Evolutionary conservation across 495 filamentous ascomycete genomes (phyloP).

Genomic region (Pseudevernia furfuracea): DNA sequence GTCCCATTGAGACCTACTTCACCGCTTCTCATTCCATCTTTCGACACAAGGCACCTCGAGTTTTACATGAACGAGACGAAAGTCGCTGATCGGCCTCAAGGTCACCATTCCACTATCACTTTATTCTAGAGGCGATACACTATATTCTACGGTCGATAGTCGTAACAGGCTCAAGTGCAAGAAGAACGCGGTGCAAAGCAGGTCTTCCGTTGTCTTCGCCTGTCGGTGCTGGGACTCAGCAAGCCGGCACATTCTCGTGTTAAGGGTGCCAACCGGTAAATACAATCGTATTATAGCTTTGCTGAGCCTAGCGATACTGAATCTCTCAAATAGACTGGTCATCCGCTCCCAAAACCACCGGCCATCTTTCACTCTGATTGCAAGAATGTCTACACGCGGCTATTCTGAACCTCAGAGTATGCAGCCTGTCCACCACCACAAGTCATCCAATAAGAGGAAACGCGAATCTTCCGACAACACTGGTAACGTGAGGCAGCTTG

Average conservation of each 20-base stretch:
- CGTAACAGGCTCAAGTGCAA: background rate
- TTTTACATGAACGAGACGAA: background rate
- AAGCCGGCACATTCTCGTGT: background rate
- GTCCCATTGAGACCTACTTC: slow-evolving; percentile 1
- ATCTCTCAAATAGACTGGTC: background rate
- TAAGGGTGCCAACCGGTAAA: background rate
- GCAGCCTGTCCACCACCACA: slow-evolving; percentile 13
- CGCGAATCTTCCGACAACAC: slow-evolving; percentile 21
- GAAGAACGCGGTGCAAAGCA: background rate
- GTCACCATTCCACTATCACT: background rate
- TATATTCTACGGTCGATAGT: background rate
- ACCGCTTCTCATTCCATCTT: background rate
- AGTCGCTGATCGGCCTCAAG: background rate
- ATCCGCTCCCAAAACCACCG: background rate
- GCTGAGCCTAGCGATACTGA: background rate
- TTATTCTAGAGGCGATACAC: background rate
- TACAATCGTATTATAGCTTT: background rate
- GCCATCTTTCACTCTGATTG: background rate
- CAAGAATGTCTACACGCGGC: slow-evolving; percentile 11
- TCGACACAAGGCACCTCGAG: background rate
- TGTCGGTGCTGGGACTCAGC: background rate
- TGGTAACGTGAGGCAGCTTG: slow-evolving; percentile 12
- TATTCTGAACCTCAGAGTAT: slow-evolving; percentile 12
- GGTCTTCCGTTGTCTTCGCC: background rate
- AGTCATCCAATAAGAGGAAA: slow-evolving; percentile 26